Evolutionary conservation across 2,329 filamentous ascomycete genomes (phyloP).

Genomic region (Pseudofabraea citricarpa): DNA sequence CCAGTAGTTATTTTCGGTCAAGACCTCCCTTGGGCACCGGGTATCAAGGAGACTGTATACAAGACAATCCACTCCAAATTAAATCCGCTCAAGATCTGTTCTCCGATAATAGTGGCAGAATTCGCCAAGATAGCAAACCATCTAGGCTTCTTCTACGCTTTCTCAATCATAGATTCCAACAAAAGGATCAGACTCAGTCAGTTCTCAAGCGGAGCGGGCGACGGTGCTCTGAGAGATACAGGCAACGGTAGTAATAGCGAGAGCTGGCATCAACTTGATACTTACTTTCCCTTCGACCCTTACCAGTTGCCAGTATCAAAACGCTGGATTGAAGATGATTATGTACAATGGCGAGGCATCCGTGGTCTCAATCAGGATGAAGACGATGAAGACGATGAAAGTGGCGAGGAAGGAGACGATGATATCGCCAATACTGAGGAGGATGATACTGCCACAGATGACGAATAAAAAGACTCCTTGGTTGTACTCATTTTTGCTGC

Average conservation of each 20-base stretch:
- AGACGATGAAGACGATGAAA: slow-evolving; percentile 47
- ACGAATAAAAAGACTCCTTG: slow-evolving; percentile 19
- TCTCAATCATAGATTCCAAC: slow-evolving; percentile 83
- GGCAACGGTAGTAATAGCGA: slow-evolving; percentile 56
- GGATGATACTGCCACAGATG: slow-evolving; percentile 19
- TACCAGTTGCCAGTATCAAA: slow-evolving; percentile 86
- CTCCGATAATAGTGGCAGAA: slow-evolving; percentile 82
- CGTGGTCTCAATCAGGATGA: slow-evolving; percentile 61
- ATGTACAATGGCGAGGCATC: slow-evolving; percentile 74
- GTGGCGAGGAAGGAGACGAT: slow-evolving; percentile 22
- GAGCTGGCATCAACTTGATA: slow-evolving; percentile 78
- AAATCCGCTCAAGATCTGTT: slow-evolving; percentile 93
- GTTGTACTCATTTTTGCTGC: too few species aligned
- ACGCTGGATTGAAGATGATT: slow-evolving; percentile 81
- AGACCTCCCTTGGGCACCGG: slow-evolving; percentile 73
- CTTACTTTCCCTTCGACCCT: slow-evolving; percentile 96
- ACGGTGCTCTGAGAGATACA: slow-evolving; percentile 42
- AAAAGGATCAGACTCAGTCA: slow-evolving; percentile 80
- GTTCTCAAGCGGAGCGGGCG: slow-evolving; percentile 52
- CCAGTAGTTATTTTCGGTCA: slow-evolving; percentile 56
- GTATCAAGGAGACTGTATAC: slow-evolving; percentile 68
- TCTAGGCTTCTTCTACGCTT: slow-evolving; percentile 84
- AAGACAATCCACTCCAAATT: slow-evolving; percentile 81
- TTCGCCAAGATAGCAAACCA: slow-evolving; percentile 86
- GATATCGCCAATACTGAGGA: slow-evolving; percentile 13